Percentiles rank a stretch among this genome's conserved stretches.
phyloP scores from a whole-genome alignment of 2,329 filamentous ascomycete species.

The Calonectria leucothoes region DNA sequence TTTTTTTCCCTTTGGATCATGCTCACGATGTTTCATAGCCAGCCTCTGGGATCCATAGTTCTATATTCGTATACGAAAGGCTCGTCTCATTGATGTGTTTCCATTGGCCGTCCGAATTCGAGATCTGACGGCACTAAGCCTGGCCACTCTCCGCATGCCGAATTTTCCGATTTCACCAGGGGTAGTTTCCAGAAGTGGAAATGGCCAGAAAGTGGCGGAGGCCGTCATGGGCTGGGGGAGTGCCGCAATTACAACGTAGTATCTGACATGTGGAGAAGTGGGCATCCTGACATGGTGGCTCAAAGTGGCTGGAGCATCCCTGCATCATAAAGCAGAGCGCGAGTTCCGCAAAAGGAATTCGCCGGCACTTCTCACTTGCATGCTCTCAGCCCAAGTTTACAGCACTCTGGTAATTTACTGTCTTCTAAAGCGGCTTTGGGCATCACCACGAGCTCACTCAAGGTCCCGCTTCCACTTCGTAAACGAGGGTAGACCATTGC shows the following conservation, averaged over 20 bases:
- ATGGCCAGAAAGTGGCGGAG: background rate
- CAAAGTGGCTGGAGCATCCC: background rate
- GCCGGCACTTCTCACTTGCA: background rate
- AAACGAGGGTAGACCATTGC: background rate
- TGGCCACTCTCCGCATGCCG: background rate
- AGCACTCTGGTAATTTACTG: background rate
- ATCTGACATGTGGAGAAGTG: background rate
- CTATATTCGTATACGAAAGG: background rate
- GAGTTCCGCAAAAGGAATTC: background rate
- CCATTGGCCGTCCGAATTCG: background rate
- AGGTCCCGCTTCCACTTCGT: background rate
- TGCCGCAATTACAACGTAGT: background rate
- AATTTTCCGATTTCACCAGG: background rate
- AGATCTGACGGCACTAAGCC: background rate
- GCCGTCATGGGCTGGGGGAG: background rate
- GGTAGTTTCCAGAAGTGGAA: background rate
- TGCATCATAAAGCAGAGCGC: background rate
- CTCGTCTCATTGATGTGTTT: background rate
- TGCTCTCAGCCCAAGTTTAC: background rate
- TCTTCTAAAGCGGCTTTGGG: background rate
- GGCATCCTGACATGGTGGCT: background rate
- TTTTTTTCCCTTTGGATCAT: background rate
- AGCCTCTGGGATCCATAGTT: background rate
- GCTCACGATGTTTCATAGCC: background rate
- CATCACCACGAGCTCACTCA: background rate